phyloP scores from a whole-genome alignment of 164 flowering plant species.

The Echeveria elegans region DNA sequence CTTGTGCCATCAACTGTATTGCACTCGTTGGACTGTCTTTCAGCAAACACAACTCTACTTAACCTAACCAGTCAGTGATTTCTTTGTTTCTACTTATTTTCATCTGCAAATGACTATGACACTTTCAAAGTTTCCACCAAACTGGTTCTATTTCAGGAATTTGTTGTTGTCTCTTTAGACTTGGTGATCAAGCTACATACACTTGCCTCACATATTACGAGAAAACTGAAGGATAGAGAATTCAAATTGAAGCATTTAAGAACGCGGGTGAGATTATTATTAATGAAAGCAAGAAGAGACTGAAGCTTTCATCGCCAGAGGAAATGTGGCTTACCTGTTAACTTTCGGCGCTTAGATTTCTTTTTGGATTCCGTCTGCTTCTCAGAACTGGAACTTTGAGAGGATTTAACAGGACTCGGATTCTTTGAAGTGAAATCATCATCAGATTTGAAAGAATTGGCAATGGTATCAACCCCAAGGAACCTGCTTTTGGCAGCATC shows the following conservation, averaged over 20 bases:
- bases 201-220: background rate
- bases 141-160: background rate
- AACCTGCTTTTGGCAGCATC: slow-evolving; percentile 15
- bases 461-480: slow-evolving; percentile 14
- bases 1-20: too few relatives aligned
- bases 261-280: too few relatives aligned
- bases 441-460: slow-evolving; percentile 10
- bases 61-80: too few relatives aligned
- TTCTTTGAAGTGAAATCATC: slow-evolving; percentile 23
- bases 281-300: too few relatives aligned
- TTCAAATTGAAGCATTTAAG: background rate
- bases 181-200: background rate
- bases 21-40: too few relatives aligned
- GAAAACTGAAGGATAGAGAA: background rate
- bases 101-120: too few relatives aligned
- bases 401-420: slow-evolving; percentile 16
- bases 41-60: too few relatives aligned
- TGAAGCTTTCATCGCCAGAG: background rate
- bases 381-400: slow-evolving; percentile 25
- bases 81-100: too few relatives aligned
- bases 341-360: slow-evolving; percentile 42
- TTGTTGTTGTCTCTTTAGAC: background rate
- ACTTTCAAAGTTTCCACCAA: too few relatives aligned
- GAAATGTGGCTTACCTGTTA: slow-evolving; percentile 29
- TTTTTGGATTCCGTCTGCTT: slow-evolving; percentile 31